A percentile compares a stretch with the other conserved stretches of the same genome.
Evolutionary conservation across 768 basidiomycete genomes (phyloP).

Genomic region (Termitomyces sp.): DNA sequence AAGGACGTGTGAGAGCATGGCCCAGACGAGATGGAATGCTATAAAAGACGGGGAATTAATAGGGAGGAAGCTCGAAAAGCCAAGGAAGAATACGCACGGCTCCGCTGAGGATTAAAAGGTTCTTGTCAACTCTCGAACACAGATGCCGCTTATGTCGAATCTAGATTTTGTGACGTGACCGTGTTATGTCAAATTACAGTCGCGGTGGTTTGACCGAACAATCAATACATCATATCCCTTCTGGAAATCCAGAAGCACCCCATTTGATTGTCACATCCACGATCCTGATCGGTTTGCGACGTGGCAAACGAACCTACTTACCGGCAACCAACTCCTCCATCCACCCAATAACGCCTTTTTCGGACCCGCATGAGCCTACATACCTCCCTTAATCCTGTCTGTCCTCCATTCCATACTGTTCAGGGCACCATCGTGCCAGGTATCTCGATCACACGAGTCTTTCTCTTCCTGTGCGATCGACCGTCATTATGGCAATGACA

Average conservation of each 20-base stretch:
- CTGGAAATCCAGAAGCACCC: constrained; percentile 27
- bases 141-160: constrained; percentile 25
- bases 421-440: too few species aligned
- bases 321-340: constrained; percentile 13
- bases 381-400: too few species aligned
- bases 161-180: constrained; percentile 33
- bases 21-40: constrained; percentile 3
- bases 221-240: constrained; percentile 24
- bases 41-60: constrained; percentile 14
- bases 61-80: constrained; percentile 8
- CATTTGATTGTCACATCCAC: constrained; percentile 11
- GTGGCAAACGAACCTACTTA: not conserved
- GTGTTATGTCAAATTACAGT: constrained; percentile 19
- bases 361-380: constrained; percentile 8
- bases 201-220: constrained; percentile 22
- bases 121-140: constrained; percentile 10
- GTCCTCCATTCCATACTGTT: too few species aligned
- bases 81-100: constrained; percentile 13
- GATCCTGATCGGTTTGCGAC: constrained; percentile 16
- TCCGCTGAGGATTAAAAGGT: constrained; percentile 21
- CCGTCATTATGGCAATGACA: not conserved
- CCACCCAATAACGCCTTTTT: constrained; percentile 7
- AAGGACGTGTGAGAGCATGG: constrained; percentile 23
- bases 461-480: not conserved
- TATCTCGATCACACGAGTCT: not conserved